Percentiles rank a stretch among this genome's conserved stretches.
phyloP scores from a whole-genome alignment of 2,329 filamentous ascomycete species.

The Trichoderma harzianum region DNA sequence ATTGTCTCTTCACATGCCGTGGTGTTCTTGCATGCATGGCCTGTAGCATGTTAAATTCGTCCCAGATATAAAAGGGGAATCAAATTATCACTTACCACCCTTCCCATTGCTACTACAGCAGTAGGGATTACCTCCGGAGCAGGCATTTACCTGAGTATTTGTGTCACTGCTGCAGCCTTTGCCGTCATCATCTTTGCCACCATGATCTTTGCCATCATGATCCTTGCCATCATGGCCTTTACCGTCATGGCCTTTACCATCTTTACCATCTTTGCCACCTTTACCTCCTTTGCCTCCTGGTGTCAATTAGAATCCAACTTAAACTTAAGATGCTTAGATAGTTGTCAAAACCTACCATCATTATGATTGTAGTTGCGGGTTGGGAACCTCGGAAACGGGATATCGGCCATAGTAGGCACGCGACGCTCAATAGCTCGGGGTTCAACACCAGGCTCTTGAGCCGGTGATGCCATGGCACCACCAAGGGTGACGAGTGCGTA shows the following conservation, averaged over 20 bases:
- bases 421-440: neutral
- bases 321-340: neutral
- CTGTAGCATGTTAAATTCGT: neutral
- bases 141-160: neutral
- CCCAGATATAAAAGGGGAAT: neutral
- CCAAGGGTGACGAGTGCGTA: neutral
- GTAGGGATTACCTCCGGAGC: neutral
- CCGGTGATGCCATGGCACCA: neutral
- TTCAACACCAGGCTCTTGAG: neutral
- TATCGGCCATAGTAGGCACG: neutral
- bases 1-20: neutral
- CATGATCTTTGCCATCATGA: no score
- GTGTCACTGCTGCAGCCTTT: neutral
- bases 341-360: neutral
- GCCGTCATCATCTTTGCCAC: neutral
- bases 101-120: neutral
- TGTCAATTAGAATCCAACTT: neutral
- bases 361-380: neutral
- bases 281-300: neutral
- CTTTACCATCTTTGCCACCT: no score
- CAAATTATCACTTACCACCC: neutral
- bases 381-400: neutral
- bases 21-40: neutral
- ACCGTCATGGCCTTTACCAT: no score
- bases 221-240: no score